phyloP scores from a whole-genome alignment of 2,329 filamentous ascomycete species.

The Rachicladosporium sp. region DNA sequence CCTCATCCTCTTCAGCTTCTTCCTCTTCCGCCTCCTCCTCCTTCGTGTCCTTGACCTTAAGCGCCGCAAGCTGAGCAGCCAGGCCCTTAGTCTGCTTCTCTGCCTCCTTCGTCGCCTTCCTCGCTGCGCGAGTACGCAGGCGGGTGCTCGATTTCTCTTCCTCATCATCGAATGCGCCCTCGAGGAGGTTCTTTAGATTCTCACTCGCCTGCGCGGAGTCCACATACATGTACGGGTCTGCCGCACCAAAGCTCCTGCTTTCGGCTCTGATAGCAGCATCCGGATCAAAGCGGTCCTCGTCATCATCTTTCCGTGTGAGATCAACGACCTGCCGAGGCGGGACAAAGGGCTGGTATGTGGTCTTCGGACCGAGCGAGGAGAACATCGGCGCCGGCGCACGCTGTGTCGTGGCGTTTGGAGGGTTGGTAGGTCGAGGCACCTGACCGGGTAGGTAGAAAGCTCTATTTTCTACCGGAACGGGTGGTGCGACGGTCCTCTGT shows the following conservation, averaged over 20 bases:
- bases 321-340: slow-evolving; percentile 32
- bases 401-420: slow-evolving; percentile 33
- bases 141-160: slow-evolving; percentile 41
- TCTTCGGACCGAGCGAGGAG: slow-evolving; percentile 35
- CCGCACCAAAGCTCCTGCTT: slow-evolving; percentile 37
- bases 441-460: slow-evolving; percentile 17
- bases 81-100: slow-evolving; percentile 28
- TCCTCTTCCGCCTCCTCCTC: slow-evolving; percentile 36
- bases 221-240: slow-evolving; percentile 49
- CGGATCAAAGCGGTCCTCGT: slow-evolving; percentile 36
- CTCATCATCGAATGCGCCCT: slow-evolving; percentile 67
- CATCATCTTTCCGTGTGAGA: slow-evolving; percentile 30
- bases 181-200: slow-evolving; percentile 70
- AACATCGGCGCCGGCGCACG: slow-evolving; percentile 41
- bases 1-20: slow-evolving; percentile 36
- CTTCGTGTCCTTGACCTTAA: slow-evolving; percentile 38
- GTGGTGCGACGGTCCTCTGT: slow-evolving; percentile 2
- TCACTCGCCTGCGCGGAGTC: slow-evolving; percentile 60
- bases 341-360: slow-evolving; percentile 26
- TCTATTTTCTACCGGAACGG: slow-evolving; percentile 4
- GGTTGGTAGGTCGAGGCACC: slow-evolving; percentile 25
- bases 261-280: slow-evolving; percentile 35
- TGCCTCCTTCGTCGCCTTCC: slow-evolving; percentile 26
- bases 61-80: slow-evolving; percentile 31
- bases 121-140: slow-evolving; percentile 30